Percentiles rank a stretch among this genome's conserved stretches.
Conservation (phyloP, 352 stramenopile genomes). For the Phytophthora meadii region DNA sequence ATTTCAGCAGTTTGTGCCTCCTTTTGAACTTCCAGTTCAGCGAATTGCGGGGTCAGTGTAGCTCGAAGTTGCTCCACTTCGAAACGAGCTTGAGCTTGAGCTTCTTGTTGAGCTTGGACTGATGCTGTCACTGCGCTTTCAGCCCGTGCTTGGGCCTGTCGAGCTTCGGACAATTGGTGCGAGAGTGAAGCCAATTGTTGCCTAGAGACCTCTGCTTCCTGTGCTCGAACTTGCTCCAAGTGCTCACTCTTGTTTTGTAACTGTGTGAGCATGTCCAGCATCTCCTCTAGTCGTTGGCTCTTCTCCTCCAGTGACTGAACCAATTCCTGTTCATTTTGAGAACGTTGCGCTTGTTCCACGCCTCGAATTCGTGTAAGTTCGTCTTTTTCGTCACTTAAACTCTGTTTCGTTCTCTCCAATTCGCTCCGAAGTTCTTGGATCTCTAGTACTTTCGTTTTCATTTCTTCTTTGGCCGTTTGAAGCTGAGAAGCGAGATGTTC, state of each 20-base stretch:
- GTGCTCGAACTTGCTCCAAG: slow-evolving; percentile 52
- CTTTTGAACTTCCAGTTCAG: slow-evolving; percentile 36
- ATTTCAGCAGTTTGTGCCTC: slow-evolving; percentile 44
- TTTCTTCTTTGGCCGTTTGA: slow-evolving; percentile 37
- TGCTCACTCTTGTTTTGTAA: slow-evolving; percentile 55
- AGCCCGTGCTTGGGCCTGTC: slow-evolving; percentile 28
- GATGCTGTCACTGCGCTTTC: slow-evolving; percentile 22
- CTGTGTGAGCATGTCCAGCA: slow-evolving; percentile 73
- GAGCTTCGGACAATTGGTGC: slow-evolving; percentile 24
- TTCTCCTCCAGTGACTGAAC: slow-evolving; percentile 54
- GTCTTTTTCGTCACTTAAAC: slow-evolving; percentile 33
- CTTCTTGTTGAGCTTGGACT: slow-evolving; percentile 30
- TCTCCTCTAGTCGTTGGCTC: slow-evolving; percentile 57
- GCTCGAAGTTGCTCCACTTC: slow-evolving; percentile 37
- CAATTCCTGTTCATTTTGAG: slow-evolving; percentile 39
- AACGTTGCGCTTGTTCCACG: slow-evolving; percentile 42
- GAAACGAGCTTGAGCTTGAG: slow-evolving; percentile 24
- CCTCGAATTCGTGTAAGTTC: slow-evolving; percentile 22
- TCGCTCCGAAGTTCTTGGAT: slow-evolving; percentile 22
- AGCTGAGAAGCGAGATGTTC: slow-evolving; percentile 39
- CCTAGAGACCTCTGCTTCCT: slow-evolving; percentile 45
- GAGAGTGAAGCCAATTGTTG: slow-evolving; percentile 26
- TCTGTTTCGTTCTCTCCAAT: slow-evolving; percentile 10
- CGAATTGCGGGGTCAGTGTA: slow-evolving; percentile 32
- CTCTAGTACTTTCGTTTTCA: slow-evolving; percentile 21